phyloP scores from a whole-genome alignment of 2,329 filamentous ascomycete genomes.

The Trichoderma polysporum region DNA sequence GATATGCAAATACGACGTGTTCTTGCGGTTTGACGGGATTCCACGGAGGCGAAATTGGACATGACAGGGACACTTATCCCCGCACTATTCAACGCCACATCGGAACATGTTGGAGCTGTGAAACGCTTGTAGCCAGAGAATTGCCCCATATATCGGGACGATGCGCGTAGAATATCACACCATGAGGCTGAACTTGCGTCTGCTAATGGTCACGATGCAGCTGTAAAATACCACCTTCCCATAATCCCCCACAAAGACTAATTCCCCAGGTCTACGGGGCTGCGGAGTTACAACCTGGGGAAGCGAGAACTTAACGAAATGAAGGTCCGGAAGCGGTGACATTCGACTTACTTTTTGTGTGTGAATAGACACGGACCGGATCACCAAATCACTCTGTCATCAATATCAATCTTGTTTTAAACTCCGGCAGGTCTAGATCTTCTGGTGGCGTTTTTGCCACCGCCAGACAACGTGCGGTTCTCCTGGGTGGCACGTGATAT shows the following conservation, averaged over 20 bases:
- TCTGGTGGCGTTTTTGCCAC: constrained; percentile 5
- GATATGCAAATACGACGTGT: neutral
- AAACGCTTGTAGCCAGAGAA: neutral
- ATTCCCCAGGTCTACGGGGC: constrained; percentile 8
- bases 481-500: constrained; percentile 5
- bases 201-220: neutral
- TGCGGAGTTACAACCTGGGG: neutral
- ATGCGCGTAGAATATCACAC: neutral
- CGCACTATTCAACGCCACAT: constrained; percentile 12
- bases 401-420: neutral
- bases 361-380: neutral
- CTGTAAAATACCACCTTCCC: constrained; percentile 3
- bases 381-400: neutral
- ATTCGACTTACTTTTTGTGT: neutral
- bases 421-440: neutral
- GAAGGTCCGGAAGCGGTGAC: neutral
- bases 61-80: neutral
- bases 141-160: neutral
- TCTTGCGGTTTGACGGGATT: constrained; percentile 1
- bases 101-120: constrained; percentile 8
- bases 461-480: neutral
- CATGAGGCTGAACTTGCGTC: neutral
- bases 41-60: neutral
- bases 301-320: neutral
- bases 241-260: constrained; percentile 10